Percentiles rank a stretch among this genome's conserved stretches.
Conservation (phyloP, 805 yeast genomes). For the Saccharomycopsis sp. region DNA sequence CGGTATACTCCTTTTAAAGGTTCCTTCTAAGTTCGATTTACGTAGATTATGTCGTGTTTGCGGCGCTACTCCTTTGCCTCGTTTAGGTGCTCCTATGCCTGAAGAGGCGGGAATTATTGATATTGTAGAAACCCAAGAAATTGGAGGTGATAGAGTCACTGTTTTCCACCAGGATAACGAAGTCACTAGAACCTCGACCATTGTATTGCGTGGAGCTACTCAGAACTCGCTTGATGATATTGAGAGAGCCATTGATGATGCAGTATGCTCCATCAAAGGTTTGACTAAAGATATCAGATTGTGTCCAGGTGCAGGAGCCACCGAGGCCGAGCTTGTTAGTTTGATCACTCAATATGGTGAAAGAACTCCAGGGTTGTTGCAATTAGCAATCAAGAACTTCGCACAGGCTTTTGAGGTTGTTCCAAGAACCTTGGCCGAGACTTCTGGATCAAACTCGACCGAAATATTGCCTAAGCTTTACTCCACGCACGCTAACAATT, state of each 20-base stretch:
- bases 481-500: constrained; percentile 65
- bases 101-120: constrained; percentile 90
- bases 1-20: constrained; percentile 76
- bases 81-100: constrained; percentile 91
- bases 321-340: constrained; percentile 81
- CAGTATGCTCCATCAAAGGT: constrained; percentile 87
- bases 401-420: constrained; percentile 93
- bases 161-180: constrained; percentile 73
- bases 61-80: constrained; percentile 93
- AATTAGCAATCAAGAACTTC: constrained; percentile 87
- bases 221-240: constrained; percentile 88
- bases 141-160: constrained; percentile 97
- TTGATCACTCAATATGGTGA: constrained; percentile 83
- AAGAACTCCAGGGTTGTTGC: constrained; percentile 85
- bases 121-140: constrained; percentile 82
- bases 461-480: constrained; percentile 86
- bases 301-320: constrained; percentile 94
- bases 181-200: constrained; percentile 79
- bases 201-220: constrained; percentile 93
- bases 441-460: constrained; percentile 86
- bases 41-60: constrained; percentile 93
- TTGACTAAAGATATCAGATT: constrained; percentile 70
- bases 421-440: constrained; percentile 89
- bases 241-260: constrained; percentile 96
- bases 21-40: constrained; percentile 89